Conservation (phyloP, 2,329 filamentous ascomycete species). For the Phoma sp. region DNA sequence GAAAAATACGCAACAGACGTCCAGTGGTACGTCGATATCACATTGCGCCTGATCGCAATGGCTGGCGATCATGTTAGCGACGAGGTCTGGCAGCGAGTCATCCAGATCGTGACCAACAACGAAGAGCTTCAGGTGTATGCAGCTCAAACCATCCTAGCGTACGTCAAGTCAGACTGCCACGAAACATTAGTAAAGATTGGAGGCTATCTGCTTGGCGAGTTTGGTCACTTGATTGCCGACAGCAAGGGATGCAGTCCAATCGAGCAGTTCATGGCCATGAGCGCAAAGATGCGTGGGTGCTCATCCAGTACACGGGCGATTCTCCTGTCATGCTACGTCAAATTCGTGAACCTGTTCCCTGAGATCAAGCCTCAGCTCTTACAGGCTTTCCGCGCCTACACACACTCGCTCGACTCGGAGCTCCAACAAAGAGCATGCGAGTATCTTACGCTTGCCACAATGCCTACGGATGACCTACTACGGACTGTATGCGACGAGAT, state of each 20-base stretch:
- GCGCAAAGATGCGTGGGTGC: conserved; percentile 86
- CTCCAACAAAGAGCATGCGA: conserved; percentile 96
- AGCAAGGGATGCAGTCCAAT: conserved; percentile 92
- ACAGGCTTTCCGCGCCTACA: conserved; percentile 89
- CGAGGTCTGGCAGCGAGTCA: conserved; percentile 98
- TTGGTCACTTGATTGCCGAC: conserved; percentile 94
- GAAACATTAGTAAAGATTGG: conserved; percentile 98
- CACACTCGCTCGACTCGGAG: conserved; percentile 92
- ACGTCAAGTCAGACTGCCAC: conserved; percentile 94
- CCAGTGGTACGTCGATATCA: conserved; percentile 99
- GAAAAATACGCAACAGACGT: conserved; percentile 99
- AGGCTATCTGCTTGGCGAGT: conserved; percentile 93
- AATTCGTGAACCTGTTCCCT: conserved; percentile 97
- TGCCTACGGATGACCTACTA: conserved; percentile 88
- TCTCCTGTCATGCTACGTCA: conserved; percentile 93
- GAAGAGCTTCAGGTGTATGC: conserved; percentile 97
- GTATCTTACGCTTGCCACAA: conserved; percentile 83
- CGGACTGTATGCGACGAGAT: conserved; percentile 97
- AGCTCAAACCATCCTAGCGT: conserved; percentile 88
- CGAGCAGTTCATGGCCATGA: conserved; percentile 92
- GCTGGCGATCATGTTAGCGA: conserved; percentile 98
- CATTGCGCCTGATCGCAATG: conserved; percentile 90
- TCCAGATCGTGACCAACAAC: conserved; percentile 99
- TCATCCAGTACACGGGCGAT: conserved; percentile 91
- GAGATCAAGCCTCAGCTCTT: conserved; percentile 97